A percentile compares a stretch with the other conserved stretches of the same genome.
phyloP scores from a whole-genome alignment of 108 stramenopile genomes.

The Fragilaria radians region DNA sequence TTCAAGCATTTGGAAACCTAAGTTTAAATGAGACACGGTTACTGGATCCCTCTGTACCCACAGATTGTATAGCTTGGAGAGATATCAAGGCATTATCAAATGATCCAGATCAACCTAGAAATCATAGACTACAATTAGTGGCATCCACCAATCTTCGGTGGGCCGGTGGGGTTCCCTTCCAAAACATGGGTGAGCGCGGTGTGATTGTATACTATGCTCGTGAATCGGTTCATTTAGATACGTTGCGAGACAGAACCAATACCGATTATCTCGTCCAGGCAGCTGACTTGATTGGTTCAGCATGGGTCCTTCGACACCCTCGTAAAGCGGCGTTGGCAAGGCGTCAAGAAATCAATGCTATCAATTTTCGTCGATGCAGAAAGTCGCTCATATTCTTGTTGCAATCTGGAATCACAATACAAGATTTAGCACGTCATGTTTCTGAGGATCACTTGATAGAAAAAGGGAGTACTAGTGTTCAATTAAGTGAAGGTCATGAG shows the following conservation, averaged over 20 bases:
- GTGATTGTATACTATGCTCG: conserved; percentile 3
- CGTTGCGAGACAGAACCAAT: background rate
- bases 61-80: background rate
- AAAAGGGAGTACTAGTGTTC: background rate
- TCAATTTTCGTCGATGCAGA: background rate
- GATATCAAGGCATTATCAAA: background rate
- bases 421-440: background rate
- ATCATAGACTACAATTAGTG: conserved; percentile 4
- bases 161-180: conserved; percentile 1
- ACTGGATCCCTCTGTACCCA: no score
- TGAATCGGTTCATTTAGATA: background rate
- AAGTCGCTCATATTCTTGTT: background rate
- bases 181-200: background rate
- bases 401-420: background rate
- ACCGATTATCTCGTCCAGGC: background rate
- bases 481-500: background rate
- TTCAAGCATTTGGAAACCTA: background rate
- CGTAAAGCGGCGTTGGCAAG: background rate
- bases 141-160: background rate
- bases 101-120: conserved; percentile 11
- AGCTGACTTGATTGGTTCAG: conserved; percentile 5
- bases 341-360: background rate
- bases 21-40: background rate
- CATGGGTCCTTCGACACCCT: background rate
- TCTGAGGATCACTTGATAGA: background rate